These are phyloP conservation scores for Pachyrhizus erosus DNA, from an alignment of 306 rosid species.

Conservation along the genomic window DNA sequence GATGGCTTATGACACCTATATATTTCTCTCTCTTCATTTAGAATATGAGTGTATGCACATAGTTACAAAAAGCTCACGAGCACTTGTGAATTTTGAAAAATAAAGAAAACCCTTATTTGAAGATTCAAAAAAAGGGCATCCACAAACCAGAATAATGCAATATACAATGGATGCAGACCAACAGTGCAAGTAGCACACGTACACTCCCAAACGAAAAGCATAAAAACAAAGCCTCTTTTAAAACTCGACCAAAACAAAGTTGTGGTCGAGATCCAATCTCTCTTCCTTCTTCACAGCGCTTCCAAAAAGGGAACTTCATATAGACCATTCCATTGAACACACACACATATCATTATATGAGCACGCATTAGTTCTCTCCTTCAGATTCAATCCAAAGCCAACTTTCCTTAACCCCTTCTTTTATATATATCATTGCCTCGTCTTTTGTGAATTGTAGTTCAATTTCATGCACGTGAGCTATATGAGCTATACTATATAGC, in stretches of 20 bases:
- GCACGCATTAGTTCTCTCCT: background rate
- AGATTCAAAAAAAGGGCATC: constrained; percentile 57
- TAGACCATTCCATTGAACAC: background rate
- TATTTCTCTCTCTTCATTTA: constrained; percentile 18
- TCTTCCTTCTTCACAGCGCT: constrained; percentile 35
- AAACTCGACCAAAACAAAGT: constrained; percentile 45
- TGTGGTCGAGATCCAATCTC: constrained; percentile 74
- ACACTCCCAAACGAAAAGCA: constrained; percentile 55
- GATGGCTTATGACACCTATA: background rate
- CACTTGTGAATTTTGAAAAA: constrained; percentile 12
- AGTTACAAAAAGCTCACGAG: constrained; percentile 54
- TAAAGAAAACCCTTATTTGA: constrained; percentile 25
- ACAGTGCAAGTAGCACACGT: constrained; percentile 41
- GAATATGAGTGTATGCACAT: background rate
- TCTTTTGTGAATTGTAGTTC: background rate
- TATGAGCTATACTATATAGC: background rate
- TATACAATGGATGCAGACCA: constrained; percentile 7
- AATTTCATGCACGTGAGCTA: constrained; percentile 32
- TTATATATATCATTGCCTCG: background rate
- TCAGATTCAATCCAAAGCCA: background rate
- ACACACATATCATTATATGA: constrained; percentile 33
- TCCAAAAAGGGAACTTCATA: constrained; percentile 39
- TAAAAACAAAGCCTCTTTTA: constrained; percentile 59
- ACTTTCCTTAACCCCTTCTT: background rate
- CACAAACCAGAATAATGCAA: constrained; percentile 53